These are phyloP conservation scores for Fraxinus quadrangulata DNA, from an alignment of 257 asterid species.

Conservation along the genomic window DNA sequence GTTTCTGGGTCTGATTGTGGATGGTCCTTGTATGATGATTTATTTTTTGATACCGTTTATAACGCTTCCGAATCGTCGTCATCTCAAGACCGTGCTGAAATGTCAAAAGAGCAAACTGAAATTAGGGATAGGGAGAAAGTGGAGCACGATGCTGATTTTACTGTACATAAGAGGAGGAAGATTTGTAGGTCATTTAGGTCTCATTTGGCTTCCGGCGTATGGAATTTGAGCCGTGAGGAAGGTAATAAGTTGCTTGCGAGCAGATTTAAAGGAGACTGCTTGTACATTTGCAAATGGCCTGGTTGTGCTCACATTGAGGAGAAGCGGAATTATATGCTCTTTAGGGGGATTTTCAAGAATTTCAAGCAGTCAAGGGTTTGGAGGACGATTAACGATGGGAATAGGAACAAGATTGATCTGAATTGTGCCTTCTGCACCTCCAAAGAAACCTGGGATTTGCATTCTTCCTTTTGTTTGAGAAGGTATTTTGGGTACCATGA, in stretches of 20 bases:
- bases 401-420: conserved; percentile 53
- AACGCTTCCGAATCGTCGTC: conserved; percentile 47
- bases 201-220: conserved; percentile 68
- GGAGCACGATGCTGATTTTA: conserved; percentile 21
- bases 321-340: conserved; percentile 88
- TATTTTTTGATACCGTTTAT: conserved; percentile 67
- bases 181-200: conserved; percentile 47
- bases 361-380: conserved; percentile 90
- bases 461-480: conserved; percentile 81
- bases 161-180: conserved; percentile 47
- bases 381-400: conserved; percentile 89
- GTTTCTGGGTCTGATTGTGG: conserved; percentile 43
- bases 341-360: conserved; percentile 81
- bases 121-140: conserved; percentile 10
- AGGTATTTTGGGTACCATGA: conserved; percentile 80
- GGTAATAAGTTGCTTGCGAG: conserved; percentile 84
- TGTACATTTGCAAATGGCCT: conserved; percentile 89
- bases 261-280: conserved; percentile 75
- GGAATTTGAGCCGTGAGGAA: conserved; percentile 91
- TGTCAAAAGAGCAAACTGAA: conserved; percentile 33
- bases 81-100: conserved; percentile 26
- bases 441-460: conserved; percentile 78
- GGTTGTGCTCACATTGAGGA: conserved; percentile 82
- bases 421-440: conserved; percentile 72
- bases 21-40: conserved; percentile 91